Conservation (phyloP, 2,329 filamentous ascomycete genomes). For the Scytalidium sp. region DNA sequence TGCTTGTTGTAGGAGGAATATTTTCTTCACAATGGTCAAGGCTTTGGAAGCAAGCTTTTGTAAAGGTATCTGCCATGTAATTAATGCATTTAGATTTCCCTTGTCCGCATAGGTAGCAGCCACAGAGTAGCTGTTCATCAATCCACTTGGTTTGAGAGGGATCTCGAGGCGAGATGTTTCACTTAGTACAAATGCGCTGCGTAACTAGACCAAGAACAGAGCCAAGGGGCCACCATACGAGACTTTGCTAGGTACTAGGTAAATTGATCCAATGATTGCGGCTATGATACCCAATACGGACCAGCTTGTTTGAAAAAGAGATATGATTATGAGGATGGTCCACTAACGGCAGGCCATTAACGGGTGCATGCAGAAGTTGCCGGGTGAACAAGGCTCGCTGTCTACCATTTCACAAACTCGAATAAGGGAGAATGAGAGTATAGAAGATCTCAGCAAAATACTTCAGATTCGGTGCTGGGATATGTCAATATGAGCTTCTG, state of each 20-base stretch:
- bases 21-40: not conserved
- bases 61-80: not conserved
- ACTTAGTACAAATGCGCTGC: not conserved
- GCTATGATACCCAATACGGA: not conserved
- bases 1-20: constrained; percentile 5
- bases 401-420: not conserved
- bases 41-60: not conserved
- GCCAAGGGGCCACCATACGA: not conserved
- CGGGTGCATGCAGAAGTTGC: not conserved
- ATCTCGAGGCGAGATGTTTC: not conserved
- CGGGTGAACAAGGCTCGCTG: not conserved
- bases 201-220: not conserved
- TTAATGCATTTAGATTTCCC: not conserved
- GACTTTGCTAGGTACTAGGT: not conserved
- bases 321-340: not conserved
- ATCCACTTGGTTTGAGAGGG: not conserved
- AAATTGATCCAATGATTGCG: not conserved
- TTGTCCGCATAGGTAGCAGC: too few relatives aligned
- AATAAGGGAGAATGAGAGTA: not conserved
- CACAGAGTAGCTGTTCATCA: not conserved
- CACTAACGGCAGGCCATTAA: not conserved
- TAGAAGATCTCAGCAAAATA: not conserved
- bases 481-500: not conserved
- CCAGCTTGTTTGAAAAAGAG: not conserved
- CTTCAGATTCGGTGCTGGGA: not conserved